phyloP scores from a whole-genome alignment of 495 filamentous ascomycete species.

The Cryomyces minteri region DNA sequence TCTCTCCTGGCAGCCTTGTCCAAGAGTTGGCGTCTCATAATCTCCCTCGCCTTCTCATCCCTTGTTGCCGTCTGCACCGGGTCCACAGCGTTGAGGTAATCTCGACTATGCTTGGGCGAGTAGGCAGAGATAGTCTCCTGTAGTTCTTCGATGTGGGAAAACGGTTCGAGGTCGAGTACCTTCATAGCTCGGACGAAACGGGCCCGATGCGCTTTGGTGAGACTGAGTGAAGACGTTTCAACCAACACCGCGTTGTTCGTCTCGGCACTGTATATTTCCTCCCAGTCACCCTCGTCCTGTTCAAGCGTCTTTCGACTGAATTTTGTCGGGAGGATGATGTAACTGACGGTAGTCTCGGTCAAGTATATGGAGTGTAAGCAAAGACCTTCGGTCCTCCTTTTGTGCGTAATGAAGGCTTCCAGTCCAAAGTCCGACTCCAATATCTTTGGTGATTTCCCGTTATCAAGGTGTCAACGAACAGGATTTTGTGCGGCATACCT shows the following conservation, averaged over 20 bases:
- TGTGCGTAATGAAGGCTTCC: background rate
- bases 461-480: background rate
- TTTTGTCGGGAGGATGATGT: background rate
- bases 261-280: background rate
- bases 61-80: too few relatives aligned
- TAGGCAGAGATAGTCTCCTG: background rate
- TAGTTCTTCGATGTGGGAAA: background rate
- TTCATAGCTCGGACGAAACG: background rate
- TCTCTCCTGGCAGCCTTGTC: too few relatives aligned
- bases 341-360: background rate
- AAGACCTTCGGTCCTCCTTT: background rate
- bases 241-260: background rate
- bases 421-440: background rate
- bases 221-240: background rate
- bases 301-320: background rate
- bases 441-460: background rate
- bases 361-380: background rate
- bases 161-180: background rate
- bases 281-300: background rate
- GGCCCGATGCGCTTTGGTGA: background rate
- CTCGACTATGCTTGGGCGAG: too few relatives aligned
- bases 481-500: background rate
- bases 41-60: too few relatives aligned
- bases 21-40: too few relatives aligned
- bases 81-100: too few relatives aligned